Base-by-base conservation (phyloP, 495 filamentous ascomycete species). In the Annulohypoxylon maeteangense region DNA sequence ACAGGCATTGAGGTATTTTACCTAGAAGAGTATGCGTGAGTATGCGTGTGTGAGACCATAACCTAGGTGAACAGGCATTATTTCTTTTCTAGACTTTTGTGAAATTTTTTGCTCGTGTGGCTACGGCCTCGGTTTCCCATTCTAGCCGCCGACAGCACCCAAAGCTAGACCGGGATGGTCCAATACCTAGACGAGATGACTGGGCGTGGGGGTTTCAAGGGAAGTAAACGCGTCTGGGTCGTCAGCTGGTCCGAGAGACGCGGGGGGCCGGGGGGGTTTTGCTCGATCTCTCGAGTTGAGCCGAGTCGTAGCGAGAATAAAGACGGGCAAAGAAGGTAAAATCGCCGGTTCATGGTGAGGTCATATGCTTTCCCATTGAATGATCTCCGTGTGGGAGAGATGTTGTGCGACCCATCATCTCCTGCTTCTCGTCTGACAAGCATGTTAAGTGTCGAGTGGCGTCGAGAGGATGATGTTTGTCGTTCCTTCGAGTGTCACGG, bases 121-220 rank as follows among this genome's bases (percentile, higher is more conserved):
- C 50, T 25, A 22, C 66, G 71, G 62, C 7, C 62, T 74, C 67
- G 67, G 67, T 67, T 74, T 74, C 71, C 67, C 71, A 70, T 71
- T 71, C 62, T 44, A 67, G 71, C 62, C 67, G 66, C 67, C 67
- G 67, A 70, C 71, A 71, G 67, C 55, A 47, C 51, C 55, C 55
- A 22, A 47, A 59, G 56, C 50, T 57, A 20, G 63, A 64, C 71
- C 67, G 53, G 67, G 67, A 62, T 34, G 51, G 12, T 32, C 71
- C 63, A 63, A 70, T 67, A n/a, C n/a, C n/a, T n/a, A 74, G 67
- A 60, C 67, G 67, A 74, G 44, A 74, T 71, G 61, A 71, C 58
- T 56, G n/a, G 58, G 67, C 67, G 71, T 74, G 71, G 71, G 71
- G 71, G 71, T 74, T 71, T 44, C 56, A 60, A 63, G 56, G 57